These are phyloP conservation scores for Phytophthora sansomeana DNA, from an alignment of 352 stramenopile species.

Conservation along the genomic window DNA sequence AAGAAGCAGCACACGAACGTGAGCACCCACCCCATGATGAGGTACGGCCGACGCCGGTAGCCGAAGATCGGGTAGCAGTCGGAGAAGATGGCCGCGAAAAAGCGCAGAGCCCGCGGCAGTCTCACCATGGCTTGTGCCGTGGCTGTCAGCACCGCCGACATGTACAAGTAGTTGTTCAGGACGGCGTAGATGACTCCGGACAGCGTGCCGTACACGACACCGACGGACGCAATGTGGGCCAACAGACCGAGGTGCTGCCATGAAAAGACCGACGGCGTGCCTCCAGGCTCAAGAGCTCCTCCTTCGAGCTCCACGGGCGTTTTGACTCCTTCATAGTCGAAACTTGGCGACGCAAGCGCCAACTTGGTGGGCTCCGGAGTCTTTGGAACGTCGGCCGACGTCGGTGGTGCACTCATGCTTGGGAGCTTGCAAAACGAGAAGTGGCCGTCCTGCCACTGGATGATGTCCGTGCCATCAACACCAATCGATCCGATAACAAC, in stretches of 20 bases:
- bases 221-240: constrained; percentile 53
- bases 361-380: constrained; percentile 19
- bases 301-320: constrained; percentile 37
- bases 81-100: constrained; percentile 73
- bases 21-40: constrained; percentile 70
- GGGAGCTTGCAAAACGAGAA: constrained; percentile 17
- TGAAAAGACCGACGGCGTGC: constrained; percentile 44
- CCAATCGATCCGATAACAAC: constrained; percentile 19
- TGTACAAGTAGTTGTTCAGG: constrained; percentile 71
- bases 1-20: constrained; percentile 50
- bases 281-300: constrained; percentile 47
- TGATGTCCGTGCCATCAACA: background rate
- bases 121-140: constrained; percentile 56
- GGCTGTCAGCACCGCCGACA: constrained; percentile 52
- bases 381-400: constrained; percentile 6
- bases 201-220: constrained; percentile 51
- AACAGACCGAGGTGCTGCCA: constrained; percentile 55
- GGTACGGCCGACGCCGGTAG: constrained; percentile 82
- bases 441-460: constrained; percentile 1
- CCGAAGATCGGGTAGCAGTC: constrained; percentile 86
- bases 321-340: constrained; percentile 36
- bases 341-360: constrained; percentile 10
- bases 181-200: constrained; percentile 56
- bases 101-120: constrained; percentile 50
- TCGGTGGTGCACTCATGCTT: constrained; percentile 18